Base-by-base conservation (phyloP, 2,329 filamentous ascomycete genomes). In the Hortaea werneckii region DNA sequence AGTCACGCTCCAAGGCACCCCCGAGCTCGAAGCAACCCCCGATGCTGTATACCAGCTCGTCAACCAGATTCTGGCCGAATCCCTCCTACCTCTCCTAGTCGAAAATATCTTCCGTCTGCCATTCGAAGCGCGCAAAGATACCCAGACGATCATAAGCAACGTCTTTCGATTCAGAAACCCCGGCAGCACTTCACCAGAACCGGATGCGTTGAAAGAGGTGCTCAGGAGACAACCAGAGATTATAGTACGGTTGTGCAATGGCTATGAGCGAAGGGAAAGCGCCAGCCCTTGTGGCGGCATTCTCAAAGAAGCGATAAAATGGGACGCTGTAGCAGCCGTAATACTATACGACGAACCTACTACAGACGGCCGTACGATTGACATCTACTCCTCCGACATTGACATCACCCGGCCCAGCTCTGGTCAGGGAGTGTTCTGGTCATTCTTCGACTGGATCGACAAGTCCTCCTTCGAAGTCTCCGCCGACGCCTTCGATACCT, bases 391-490 rank as follows among this genome's bases (percentile, higher is more conserved):
- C 50, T 35, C 32, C 8, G 60, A 62, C 47, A 85, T 95, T 51
- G 85, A 92, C 58, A 79, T 83, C 40, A 83, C 87, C 49, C 69
- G 80, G 37, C 80, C 78, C 30, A 85, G 92, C 57, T 83, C 78
- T 40, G 89, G 89, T 9, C 77, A 80, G 39, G 90, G 90, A 3
- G 80, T 95, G 1, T 95, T 98, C 65, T 98, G 92, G 92, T 83
- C 79, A 40, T 96, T 96, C 68, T 96, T 98, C 62, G 80, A 85
- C 50, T 98, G 90, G 87, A 94, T 98, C 58, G 89, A 96, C 69
- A 87, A 87, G 67, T 87, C 88, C 56, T 89, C 85, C 29, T 98
- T 98, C 60, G 92, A 98, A 71, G 87, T 96, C 54, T 89, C 88
- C 58, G 90, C 92, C 29, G 92, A 98, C 72, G 90, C 92, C 1